Conservation (phyloP, 768 basidiomycete genomes). For the Boletus coccyginus region DNA sequence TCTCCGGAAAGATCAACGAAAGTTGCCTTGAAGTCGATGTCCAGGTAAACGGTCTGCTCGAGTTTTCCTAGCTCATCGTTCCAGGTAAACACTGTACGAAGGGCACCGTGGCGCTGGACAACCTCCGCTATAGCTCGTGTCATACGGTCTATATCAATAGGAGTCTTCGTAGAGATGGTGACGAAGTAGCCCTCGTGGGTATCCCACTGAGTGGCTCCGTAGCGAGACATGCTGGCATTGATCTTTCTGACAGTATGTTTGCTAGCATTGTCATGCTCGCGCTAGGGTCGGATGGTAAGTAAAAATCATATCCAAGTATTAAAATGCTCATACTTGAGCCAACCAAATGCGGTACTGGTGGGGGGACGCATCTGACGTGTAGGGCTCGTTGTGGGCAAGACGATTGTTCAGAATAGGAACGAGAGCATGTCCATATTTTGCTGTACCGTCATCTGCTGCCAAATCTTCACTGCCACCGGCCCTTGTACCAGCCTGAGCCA, state of each 20-base stretch:
- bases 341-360: slow-evolving; percentile 32
- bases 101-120: no score
- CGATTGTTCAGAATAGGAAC: slow-evolving; percentile 30
- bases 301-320: background rate
- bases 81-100: slow-evolving; percentile 30
- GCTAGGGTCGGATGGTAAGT: slow-evolving; percentile 6
- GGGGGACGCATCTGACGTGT: slow-evolving; percentile 27
- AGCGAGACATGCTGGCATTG: slow-evolving; percentile 31
- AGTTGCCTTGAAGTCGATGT: slow-evolving; percentile 20
- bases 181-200: slow-evolving; percentile 29
- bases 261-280: slow-evolving; percentile 28
- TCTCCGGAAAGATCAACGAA: slow-evolving; percentile 30
- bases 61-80: slow-evolving; percentile 29
- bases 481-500: slow-evolving; percentile 14
- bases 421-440: slow-evolving; percentile 28
- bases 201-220: slow-evolving; percentile 33
- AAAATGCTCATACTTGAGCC: slow-evolving; percentile 23
- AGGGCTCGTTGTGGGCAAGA: slow-evolving; percentile 32
- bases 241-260: slow-evolving; percentile 28
- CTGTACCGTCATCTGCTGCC: slow-evolving; percentile 22
- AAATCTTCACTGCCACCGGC: slow-evolving; percentile 2
- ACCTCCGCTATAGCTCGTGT: slow-evolving; percentile 24
- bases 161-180: slow-evolving; percentile 18
- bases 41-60: slow-evolving; percentile 28
- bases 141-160: slow-evolving; percentile 29